phyloP scores from a whole-genome alignment of 2,329 filamentous ascomycete genomes.

The Fusarium incarnatum region DNA sequence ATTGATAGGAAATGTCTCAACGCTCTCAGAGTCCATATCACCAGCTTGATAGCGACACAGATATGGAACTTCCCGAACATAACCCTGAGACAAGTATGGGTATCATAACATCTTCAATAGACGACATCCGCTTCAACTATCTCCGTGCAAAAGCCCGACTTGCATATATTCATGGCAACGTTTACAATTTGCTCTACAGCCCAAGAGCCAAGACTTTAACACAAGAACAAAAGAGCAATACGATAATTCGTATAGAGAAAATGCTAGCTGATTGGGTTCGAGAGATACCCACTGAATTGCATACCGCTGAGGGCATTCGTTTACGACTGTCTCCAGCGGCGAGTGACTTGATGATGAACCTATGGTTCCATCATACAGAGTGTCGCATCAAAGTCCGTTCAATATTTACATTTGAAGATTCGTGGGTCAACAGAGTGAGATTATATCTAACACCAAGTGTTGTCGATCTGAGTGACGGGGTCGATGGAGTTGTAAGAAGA shows the following conservation, averaged over 20 bases:
- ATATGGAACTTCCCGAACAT: constrained; percentile 45
- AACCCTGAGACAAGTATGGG: constrained; percentile 21
- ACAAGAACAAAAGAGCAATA: background rate
- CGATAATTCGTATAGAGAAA: constrained; percentile 9
- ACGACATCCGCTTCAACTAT: constrained; percentile 26
- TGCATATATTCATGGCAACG: constrained; percentile 39
- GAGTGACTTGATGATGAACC: constrained; percentile 7
- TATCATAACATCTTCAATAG: constrained; percentile 13
- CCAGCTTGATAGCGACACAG: constrained; percentile 53
- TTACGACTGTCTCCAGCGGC: background rate
- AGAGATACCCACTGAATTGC: constrained; percentile 25
- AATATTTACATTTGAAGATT: constrained; percentile 37
- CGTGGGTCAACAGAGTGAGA: constrained; percentile 30
- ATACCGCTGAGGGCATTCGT: background rate
- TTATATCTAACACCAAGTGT: constrained; percentile 28
- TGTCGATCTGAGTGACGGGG: constrained; percentile 23
- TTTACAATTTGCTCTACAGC: constrained; percentile 33
- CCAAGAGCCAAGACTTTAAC: constrained; percentile 6
- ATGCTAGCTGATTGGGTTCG: constrained; percentile 28
- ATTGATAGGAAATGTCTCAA: constrained; percentile 51
- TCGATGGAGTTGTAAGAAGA: constrained; percentile 23
- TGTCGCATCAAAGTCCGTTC: constrained; percentile 27
- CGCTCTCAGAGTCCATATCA: constrained; percentile 50
- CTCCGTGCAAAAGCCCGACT: constrained; percentile 26
- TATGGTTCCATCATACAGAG: constrained; percentile 38